Evolutionary conservation across 768 basidiomycete genomes (phyloP), one percentile per base, ranked within the genome.

Genomic region (Suillus brevipes): DNA sequence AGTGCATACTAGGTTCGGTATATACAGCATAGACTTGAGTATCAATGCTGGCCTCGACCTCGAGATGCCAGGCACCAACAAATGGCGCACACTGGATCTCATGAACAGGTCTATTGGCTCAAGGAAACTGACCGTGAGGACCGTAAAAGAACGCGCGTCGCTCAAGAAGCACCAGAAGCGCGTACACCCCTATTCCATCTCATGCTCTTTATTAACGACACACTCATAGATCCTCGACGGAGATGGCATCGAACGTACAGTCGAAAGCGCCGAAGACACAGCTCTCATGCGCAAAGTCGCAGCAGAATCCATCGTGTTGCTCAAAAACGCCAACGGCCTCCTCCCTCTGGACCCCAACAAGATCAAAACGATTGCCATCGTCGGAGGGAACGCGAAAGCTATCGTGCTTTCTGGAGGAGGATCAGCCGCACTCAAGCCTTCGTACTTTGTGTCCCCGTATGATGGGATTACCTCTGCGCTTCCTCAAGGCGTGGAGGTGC

Each of bases 41-140:
- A 78, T 91, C 66, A 92, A 92, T 65, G 89, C 90, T n/a, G 91
- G 91, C 2, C 79, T 92, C 28, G 89, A 92, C 71, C 83, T 94
- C 43, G 90, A 92, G 73, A 92, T 91, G 89, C 90, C 90, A 0
- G 91, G 91, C 2, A 77, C 78, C 16, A 88, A 88, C 75, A 90
- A 91, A 67, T 91, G 90, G 91, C 83, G 91, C 8, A 85, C 85
- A 0, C 80, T 88, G n/a, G 87, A 89, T 65, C 81, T 87, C 40
- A 83, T 91, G 69, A 85, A 85, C 67, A 82, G 89, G 31, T 84
- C 82, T 0, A 82, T 91, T 57, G 70, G 73, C 7, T 82, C 89
- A 1, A 79, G 88, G n/a, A 94, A 94, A 75, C 74, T 93, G 52
- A 87, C 84, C 1, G 74, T 81, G n/a, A 81, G 85, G 18, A 86